Evolutionary conservation across 1,284 basidiomycete genomes (phyloP).

Genomic region (Pseudozyma sp.): DNA sequence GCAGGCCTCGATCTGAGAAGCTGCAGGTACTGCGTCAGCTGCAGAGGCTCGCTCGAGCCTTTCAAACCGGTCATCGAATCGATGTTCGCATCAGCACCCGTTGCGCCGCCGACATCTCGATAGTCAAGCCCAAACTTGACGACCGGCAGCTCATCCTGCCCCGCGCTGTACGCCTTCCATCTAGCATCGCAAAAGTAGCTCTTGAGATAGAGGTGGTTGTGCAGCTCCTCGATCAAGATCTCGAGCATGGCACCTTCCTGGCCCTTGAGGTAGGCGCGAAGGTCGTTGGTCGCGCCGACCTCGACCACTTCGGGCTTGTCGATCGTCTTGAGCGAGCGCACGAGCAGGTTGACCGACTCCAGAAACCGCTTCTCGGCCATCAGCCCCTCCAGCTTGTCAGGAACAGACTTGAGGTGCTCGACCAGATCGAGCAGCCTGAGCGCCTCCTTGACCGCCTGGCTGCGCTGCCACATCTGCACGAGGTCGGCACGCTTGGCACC

Average conservation of each 20-base stretch:
- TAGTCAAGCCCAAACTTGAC: slow-evolving; percentile 59
- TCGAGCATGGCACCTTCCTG: slow-evolving; percentile 79
- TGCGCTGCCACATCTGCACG: slow-evolving; percentile 68
- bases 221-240: slow-evolving; percentile 93
- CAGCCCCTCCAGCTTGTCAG: slow-evolving; percentile 90
- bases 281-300: slow-evolving; percentile 89
- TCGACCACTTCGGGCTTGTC: slow-evolving; percentile 92
- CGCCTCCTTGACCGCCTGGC: slow-evolving; percentile 64
- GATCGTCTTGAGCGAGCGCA: slow-evolving; percentile 88
- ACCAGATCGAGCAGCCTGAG: slow-evolving; percentile 60
- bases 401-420: slow-evolving; percentile 83
- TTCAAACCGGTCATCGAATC: not conserved
- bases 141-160: slow-evolving; percentile 74
- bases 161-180: slow-evolving; percentile 85
- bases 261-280: slow-evolving; percentile 83
- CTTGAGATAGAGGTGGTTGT: slow-evolving; percentile 97
- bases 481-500: slow-evolving; percentile 65
- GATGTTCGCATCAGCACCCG: slow-evolving; percentile 2
- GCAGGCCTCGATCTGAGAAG: slow-evolving; percentile 40
- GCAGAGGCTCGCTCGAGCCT: slow-evolving; percentile 17
- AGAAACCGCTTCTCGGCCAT: slow-evolving; percentile 94
- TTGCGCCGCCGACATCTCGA: not conserved
- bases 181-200: slow-evolving; percentile 94
- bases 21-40: slow-evolving; percentile 51
- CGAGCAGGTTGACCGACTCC: slow-evolving; percentile 87